Percentiles rank a stretch among this genome's conserved stretches.
These are phyloP conservation scores for Sugiyamaella floridensis DNA, from an alignment of 805 yeast genomes.

Conservation along the genomic window DNA sequence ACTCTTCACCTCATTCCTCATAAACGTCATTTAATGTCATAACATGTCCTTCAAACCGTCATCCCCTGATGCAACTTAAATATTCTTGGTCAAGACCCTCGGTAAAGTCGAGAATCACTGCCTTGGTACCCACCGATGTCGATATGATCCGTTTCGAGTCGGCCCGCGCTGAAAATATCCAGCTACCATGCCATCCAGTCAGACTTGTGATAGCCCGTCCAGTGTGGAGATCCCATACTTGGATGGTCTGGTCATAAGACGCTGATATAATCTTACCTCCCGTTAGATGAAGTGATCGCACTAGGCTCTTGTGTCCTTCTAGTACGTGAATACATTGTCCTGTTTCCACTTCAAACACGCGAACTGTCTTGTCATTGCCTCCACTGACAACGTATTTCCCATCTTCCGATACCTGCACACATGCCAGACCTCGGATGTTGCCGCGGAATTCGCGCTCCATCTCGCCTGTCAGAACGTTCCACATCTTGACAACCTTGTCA, in stretches of 20 bases:
- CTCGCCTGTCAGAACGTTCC: constrained; percentile 70
- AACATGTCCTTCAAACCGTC: not conserved
- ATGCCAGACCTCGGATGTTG: constrained; percentile 77
- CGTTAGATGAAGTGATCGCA: constrained; percentile 42
- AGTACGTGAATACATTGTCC: constrained; percentile 66
- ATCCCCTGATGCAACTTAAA: constrained; percentile 16
- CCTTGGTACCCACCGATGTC: constrained; percentile 29
- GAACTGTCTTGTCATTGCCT: constrained; percentile 76
- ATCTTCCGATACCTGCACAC: constrained; percentile 70
- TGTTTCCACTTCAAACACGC: constrained; percentile 79
- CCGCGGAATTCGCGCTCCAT: constrained; percentile 63
- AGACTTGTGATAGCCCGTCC: constrained; percentile 23
- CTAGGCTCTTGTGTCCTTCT: constrained; percentile 78
- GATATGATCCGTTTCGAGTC: constrained; percentile 27
- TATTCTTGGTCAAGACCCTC: constrained; percentile 22
- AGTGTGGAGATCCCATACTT: constrained; percentile 30
- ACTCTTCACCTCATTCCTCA: too few relatives aligned
- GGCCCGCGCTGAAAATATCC: constrained; percentile 30
- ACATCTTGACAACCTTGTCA: constrained; percentile 74
- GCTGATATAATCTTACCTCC: constrained; percentile 29
- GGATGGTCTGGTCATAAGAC: constrained; percentile 32
- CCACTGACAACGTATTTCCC: constrained; percentile 71
- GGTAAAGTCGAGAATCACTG: constrained; percentile 30
- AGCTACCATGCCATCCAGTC: constrained; percentile 28
- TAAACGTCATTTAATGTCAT: not conserved